Evolutionary conservation across 1,139 yeast genomes (phyloP).

Genomic region (Candida albicans): DNA sequence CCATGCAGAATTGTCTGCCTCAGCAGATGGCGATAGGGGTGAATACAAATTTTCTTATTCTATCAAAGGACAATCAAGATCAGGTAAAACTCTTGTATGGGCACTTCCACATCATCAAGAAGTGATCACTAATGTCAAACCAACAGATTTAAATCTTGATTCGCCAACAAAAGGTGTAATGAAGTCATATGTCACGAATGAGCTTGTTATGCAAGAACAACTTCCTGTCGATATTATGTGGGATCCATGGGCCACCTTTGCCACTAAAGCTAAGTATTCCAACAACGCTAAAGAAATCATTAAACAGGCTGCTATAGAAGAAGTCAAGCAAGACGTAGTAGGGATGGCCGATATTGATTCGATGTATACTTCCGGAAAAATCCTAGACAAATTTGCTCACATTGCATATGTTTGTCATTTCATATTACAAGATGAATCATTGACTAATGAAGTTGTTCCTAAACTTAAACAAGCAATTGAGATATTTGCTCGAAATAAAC

Average conservation of each 20-base stretch:
- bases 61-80: conserved; percentile 29
- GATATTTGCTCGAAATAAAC: conserved; percentile 57
- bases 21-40: conserved; percentile 25
- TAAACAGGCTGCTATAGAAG: conserved; percentile 48
- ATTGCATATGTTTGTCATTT: conserved; percentile 62
- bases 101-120: conserved; percentile 71
- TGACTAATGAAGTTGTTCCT: conserved; percentile 47
- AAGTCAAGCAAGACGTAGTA: conserved; percentile 54
- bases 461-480: conserved; percentile 59
- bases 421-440: conserved; percentile 47
- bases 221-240: conserved; percentile 54
- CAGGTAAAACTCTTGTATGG: conserved; percentile 41
- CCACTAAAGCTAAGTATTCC: conserved; percentile 34
- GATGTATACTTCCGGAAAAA: conserved; percentile 77
- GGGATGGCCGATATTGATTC: conserved; percentile 63
- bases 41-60: conserved; percentile 32
- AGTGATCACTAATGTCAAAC: conserved; percentile 29
- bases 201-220: conserved; percentile 47
- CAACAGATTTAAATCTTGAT: conserved; percentile 46
- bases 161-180: conserved; percentile 72
- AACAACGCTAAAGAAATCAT: conserved; percentile 39
- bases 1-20: conserved; percentile 26
- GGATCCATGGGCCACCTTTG: conserved; percentile 59
- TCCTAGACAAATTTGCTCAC: conserved; percentile 73
- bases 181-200: conserved; percentile 54